phyloP scores from a whole-genome alignment of 768 basidiomycete genomes.

The Gloeopeniophorella convolvens region DNA sequence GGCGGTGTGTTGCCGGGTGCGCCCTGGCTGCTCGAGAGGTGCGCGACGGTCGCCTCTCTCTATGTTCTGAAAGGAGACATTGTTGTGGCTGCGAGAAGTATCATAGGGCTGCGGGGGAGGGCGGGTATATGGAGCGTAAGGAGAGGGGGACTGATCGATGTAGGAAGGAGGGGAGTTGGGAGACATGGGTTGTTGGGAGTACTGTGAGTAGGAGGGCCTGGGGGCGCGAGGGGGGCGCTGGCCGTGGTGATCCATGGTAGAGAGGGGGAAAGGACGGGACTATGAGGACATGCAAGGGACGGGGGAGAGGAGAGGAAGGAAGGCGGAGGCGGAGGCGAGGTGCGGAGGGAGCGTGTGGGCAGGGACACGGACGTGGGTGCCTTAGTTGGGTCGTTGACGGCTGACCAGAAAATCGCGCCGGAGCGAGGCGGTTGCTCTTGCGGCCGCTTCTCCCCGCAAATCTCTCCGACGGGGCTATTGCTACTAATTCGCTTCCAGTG shows the following conservation, averaged over 20 bases:
- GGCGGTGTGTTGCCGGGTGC: constrained; percentile 38
- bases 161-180: constrained; percentile 25
- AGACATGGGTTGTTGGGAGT: constrained; percentile 22
- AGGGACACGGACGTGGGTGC: constrained; percentile 2
- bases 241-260: constrained; percentile 29
- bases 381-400: neutral
- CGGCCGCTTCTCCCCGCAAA: no score
- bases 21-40: constrained; percentile 49
- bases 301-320: constrained; percentile 28
- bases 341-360: constrained; percentile 19
- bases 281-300: constrained; percentile 12
- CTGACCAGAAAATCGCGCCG: no score
- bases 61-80: constrained; percentile 61
- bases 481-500: no score
- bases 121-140: constrained; percentile 22
- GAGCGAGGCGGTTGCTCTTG: no score
- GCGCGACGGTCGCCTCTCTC: constrained; percentile 66
- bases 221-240: constrained; percentile 34
- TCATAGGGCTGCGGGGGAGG: constrained; percentile 16
- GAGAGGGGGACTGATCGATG: constrained; percentile 15
- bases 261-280: neutral
- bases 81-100: constrained; percentile 23
- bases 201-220: constrained; percentile 25
- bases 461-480: no score
- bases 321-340: constrained; percentile 30